Evolutionary conservation across 805 yeast genomes (phyloP), one percentile per base, ranked within the genome.

Genomic region (Soucietia sequanensis): DNA sequence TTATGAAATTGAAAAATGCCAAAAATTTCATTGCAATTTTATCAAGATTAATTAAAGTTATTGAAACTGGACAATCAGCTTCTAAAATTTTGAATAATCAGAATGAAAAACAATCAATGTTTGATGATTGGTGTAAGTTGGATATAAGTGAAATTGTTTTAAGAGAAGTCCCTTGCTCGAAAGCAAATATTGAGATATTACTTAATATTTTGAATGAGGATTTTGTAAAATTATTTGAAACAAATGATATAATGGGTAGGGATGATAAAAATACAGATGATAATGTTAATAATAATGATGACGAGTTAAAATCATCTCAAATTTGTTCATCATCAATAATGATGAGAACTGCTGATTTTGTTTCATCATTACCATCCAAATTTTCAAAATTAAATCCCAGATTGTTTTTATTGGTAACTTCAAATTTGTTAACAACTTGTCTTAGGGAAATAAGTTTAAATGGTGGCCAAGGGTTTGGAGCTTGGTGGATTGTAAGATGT

Each of bases 401-500:
- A 36, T 53, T 78, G 32, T 77, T 81, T 45, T 47, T 80, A 14
- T 57, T 81, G 32, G 68, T 77, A 30, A 58, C 75, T 29, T 74
- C 75, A 31, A 71, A 78, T 8, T 48, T 81, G 7, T 60, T 80
- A 32, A 79, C 84, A 5, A 68, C 79, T 10, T 75, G 82, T 13
- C 58, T 80, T 26, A 63, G 87, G 41, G 87, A 81, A 46, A 69
- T 83, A 39, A 75, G 83, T 22, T 60, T 77, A 37, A 65, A 65
- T 16, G 79, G 80, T 2, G 80, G 79, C 6, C 70, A 70, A 27
- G 73, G 81, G 2, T 81, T 84, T 52, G 80, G 79, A 7, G 75
- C 79, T 2, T 84, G 91, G 91, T 83, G 88, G 87, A 70, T 77
- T 28, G 65, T 82, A 3, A 65, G 84, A 37, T 79, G 88, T 52